Evolutionary conservation across 805 yeast species (phyloP).

Genomic region (Metschnikowia amazonensis): DNA sequence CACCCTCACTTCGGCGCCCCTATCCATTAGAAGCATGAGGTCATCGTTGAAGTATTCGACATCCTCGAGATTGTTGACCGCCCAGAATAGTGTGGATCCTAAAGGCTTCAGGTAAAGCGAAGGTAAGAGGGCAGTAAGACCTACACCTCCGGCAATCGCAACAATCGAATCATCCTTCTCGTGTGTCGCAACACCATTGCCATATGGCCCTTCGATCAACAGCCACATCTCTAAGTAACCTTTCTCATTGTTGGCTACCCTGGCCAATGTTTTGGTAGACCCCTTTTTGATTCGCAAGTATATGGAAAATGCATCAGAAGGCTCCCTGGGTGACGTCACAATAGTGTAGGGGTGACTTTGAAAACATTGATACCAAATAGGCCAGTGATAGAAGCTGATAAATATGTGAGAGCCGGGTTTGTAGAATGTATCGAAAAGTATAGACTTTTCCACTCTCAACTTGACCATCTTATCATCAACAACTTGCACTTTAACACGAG

Average conservation of each 20-base stretch:
- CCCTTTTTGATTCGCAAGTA: slow-evolving; percentile 19
- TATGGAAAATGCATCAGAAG: slow-evolving; percentile 11
- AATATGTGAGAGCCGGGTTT: slow-evolving; percentile 16
- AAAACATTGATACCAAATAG: slow-evolving; percentile 18
- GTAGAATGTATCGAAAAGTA: slow-evolving; percentile 13
- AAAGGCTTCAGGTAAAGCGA: slow-evolving; percentile 8
- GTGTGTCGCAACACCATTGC: slow-evolving; percentile 12
- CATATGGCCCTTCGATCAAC: slow-evolving; percentile 21
- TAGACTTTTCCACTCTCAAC: slow-evolving; percentile 16
- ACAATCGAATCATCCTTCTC: slow-evolving; percentile 12
- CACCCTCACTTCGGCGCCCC: slow-evolving; percentile 16
- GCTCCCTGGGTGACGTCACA: slow-evolving; percentile 15
- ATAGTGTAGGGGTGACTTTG: slow-evolving; percentile 20
- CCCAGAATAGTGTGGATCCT: slow-evolving; percentile 16
- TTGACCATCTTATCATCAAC: slow-evolving; percentile 14
- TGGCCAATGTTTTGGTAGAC: slow-evolving; percentile 11
- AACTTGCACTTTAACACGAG: slow-evolving; percentile 7
- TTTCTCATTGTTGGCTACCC: slow-evolving; percentile 14
- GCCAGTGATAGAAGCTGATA: slow-evolving; percentile 18
- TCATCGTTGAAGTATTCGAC: slow-evolving; percentile 11
- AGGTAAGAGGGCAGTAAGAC: slow-evolving; percentile 17
- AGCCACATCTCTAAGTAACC: slow-evolving; percentile 16
- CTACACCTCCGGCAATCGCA: slow-evolving; percentile 19
- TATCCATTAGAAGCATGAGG: slow-evolving; percentile 9
- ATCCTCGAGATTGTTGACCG: slow-evolving; percentile 14